Conservation (phyloP, 768 basidiomycete genomes). For the Cystobasidium ongulense region DNA sequence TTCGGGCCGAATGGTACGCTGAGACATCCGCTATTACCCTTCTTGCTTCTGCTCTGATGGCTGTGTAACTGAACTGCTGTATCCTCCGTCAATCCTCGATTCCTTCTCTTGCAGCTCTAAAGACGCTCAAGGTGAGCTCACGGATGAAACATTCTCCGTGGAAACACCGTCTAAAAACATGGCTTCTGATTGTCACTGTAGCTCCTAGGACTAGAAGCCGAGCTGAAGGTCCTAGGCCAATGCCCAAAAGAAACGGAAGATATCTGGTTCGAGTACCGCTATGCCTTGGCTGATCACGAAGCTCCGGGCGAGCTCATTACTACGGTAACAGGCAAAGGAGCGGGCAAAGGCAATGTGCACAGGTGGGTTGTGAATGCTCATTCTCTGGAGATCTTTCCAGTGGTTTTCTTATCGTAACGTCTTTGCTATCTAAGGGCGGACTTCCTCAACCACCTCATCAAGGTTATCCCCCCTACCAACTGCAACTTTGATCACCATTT, state of each 20-base stretch:
- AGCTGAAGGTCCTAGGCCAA: not conserved
- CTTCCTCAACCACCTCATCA: conserved; percentile 31
- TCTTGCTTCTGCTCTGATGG: no score
- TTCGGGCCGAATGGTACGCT: conserved; percentile 2
- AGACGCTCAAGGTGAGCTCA: not conserved
- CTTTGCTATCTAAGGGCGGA: conserved; percentile 26
- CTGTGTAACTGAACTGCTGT: not conserved
- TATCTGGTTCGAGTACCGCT: conserved; percentile 29
- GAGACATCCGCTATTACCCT: not conserved
- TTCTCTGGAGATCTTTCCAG: not conserved
- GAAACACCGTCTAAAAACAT: not conserved
- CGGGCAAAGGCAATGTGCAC: conserved; percentile 30
- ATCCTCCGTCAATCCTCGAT: no score
- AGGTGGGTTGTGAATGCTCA: not conserved
- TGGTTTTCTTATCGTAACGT: not conserved
- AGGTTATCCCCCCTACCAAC: not conserved
- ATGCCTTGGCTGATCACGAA: conserved; percentile 11
- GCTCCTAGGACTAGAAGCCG: not conserved
- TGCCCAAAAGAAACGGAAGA: not conserved
- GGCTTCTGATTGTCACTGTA: not conserved
- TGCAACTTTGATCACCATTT: conserved; percentile 3
- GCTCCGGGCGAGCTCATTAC: not conserved
- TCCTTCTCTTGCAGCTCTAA: not conserved
- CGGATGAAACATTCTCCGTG: not conserved
- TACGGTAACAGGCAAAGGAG: conserved; percentile 17